Evolutionary conservation across 495 filamentous ascomycete genomes (phyloP).

Genomic region (Aspergillus homomorphus): DNA sequence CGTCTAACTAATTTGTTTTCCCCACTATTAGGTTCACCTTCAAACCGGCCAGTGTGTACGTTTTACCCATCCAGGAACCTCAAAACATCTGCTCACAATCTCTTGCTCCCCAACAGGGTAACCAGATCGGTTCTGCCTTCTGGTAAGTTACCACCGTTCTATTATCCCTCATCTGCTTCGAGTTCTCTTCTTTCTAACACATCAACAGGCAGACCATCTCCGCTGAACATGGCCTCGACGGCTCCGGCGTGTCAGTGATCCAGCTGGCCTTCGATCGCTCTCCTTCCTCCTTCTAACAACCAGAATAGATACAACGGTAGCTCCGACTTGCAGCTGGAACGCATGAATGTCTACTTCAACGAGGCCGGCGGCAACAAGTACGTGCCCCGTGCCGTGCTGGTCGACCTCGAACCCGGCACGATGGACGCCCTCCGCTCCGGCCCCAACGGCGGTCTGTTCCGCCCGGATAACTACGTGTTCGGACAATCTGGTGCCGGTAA

Average conservation of each 20-base stretch:
- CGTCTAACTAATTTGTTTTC: slow-evolving; percentile 31
- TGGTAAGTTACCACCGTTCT: slow-evolving; percentile 52
- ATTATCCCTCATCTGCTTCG: neutral
- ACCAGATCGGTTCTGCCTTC: slow-evolving; percentile 99
- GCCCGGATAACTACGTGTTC: slow-evolving; percentile 99
- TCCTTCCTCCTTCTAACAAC: slow-evolving; percentile 29
- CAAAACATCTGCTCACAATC: slow-evolving; percentile 19
- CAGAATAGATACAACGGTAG: slow-evolving; percentile 83
- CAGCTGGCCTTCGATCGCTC: slow-evolving; percentile 11
- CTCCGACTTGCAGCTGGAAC: slow-evolving; percentile 98
- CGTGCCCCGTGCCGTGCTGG: slow-evolving; percentile 97
- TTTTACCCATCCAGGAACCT: slow-evolving; percentile 20
- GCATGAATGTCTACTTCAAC: slow-evolving; percentile 99
- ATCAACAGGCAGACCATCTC: slow-evolving; percentile 86
- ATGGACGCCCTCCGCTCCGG: slow-evolving; percentile 99
- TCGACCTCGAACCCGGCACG: slow-evolving; percentile 95
- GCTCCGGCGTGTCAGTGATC: slow-evolving; percentile 77
- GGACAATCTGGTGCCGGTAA: slow-evolving; percentile 99
- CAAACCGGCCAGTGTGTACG: slow-evolving; percentile 99
- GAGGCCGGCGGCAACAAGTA: slow-evolving; percentile 98
- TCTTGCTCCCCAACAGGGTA: slow-evolving; percentile 62
- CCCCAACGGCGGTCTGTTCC: slow-evolving; percentile 98
- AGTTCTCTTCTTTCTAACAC: slow-evolving; percentile 29
- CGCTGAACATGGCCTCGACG: slow-evolving; percentile 98
- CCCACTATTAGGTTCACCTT: slow-evolving; percentile 75